Conservation (phyloP, 257 asterid genomes). For the Solanum paucissectum region DNA sequence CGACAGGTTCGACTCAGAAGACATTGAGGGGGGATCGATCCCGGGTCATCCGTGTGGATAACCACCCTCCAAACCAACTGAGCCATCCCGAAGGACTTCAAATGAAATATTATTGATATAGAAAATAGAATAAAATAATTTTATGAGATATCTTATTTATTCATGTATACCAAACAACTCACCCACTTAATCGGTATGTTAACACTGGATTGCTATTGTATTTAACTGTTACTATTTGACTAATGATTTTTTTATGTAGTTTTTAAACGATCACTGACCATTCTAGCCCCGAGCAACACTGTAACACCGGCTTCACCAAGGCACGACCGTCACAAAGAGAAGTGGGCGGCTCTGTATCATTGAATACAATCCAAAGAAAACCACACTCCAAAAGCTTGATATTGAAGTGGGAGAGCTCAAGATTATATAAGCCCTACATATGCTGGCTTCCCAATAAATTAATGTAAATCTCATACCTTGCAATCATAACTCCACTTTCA, state of each 20-base stretch:
- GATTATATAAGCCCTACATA: no score
- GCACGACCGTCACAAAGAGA: neutral
- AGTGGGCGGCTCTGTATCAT: neutral
- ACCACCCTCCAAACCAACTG: no score
- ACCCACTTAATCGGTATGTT: neutral
- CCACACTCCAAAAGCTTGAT: neutral
- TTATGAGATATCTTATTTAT: no score
- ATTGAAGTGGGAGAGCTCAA: neutral
- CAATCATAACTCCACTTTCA: neutral
- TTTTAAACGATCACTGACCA: neutral
- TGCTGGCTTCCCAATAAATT: neutral
- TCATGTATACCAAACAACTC: neutral
- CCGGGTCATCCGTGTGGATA: no score
- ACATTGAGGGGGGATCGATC: no score
- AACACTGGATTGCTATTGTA: neutral
- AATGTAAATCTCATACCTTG: neutral
- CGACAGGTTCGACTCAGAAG: no score
- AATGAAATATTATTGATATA: neutral
- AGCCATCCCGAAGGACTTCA: neutral
- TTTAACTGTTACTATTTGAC: no score
- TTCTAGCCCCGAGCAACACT: neutral
- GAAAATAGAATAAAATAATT: no score
- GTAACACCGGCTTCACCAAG: neutral
- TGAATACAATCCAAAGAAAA: neutral
- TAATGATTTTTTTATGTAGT: no score